Base-by-base conservation (phyloP, 2,329 filamentous ascomycete species). In the Colletotrichum truncatum region DNA sequence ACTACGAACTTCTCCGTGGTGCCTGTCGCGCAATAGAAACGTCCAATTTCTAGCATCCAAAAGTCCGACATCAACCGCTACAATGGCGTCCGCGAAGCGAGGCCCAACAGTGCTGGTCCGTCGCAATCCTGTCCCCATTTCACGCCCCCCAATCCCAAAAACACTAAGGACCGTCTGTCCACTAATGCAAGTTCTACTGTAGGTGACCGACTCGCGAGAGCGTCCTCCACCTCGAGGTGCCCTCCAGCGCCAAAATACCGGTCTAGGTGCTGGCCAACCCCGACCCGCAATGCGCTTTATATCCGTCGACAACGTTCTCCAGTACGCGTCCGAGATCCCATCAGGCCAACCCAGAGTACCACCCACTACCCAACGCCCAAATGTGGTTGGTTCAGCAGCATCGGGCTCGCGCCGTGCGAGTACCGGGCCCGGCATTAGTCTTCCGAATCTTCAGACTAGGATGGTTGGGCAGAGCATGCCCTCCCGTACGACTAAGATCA, bases 301-400 rank as follows among this genome's bases (percentile, higher is more conserved):
- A 75, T 90, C 89, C 1, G 95, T 99, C 77, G 96, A 99, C 81
- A 97, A 95, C 75, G 92, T 98, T 69, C 89, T 99, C 5, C 94
- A 97, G 76, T 93, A 97, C 81, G 91, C 94, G 65, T 96, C 93
- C 52, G 94, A 98, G 74, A 96, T 99, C 39, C 96, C 96, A 1
- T 98, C 96, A 0, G 94, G 94, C 73, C 95, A 98, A 77, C 93
- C 93, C 60, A 90, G 96, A 38, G 85, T 88, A 0, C 91, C 92
- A 2, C 90, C 89, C 6, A 81, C 83, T 28, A 78, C 82, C 26
- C 75, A 78, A 53, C 78, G 85, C 58, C 83, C 85, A 14, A 73
- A 77, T 73, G 82, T 74, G 70, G 81, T 75, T 77, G 87, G 76
- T 39, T 5, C 30, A 9, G 18, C 39, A 7, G 32, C 28, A 10